Conservation (phyloP, 306 rosid genomes). For the Psophocarpus tetragonolobus region DNA sequence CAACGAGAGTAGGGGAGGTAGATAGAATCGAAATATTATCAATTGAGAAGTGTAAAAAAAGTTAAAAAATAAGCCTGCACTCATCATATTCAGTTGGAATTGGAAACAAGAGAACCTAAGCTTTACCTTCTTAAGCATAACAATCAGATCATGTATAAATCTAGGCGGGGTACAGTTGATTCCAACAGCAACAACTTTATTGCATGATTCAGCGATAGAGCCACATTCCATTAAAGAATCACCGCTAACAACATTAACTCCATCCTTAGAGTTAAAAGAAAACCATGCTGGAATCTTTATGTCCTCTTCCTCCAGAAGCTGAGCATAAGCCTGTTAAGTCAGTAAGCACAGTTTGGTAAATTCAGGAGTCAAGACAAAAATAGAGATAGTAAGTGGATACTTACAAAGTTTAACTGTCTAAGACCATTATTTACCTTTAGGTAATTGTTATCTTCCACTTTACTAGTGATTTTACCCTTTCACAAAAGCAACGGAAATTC, state of each 20-base stretch:
- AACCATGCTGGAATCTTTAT: constrained; percentile 59
- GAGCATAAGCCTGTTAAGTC: constrained; percentile 52
- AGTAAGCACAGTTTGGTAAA: constrained; percentile 2
- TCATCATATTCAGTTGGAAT: constrained; percentile 2
- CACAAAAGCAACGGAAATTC: constrained; percentile 1
- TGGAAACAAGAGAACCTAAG: not conserved
- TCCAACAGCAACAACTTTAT: constrained; percentile 56
- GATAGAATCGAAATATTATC: constrained; percentile 17
- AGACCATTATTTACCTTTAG: constrained; percentile 20
- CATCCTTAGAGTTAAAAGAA: constrained; percentile 64
- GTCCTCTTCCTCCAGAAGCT: constrained; percentile 54
- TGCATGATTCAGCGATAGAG: constrained; percentile 54
- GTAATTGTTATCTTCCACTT: not conserved
- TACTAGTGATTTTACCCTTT: not conserved
- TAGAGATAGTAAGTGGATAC: not conserved
- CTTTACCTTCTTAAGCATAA: constrained; percentile 55
- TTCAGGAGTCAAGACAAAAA: constrained; percentile 25
- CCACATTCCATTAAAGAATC: constrained; percentile 53
- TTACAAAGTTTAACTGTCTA: not conserved
- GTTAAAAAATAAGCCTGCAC: not conserved
- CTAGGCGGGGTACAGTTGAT: constrained; percentile 69
- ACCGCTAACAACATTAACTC: constrained; percentile 57
- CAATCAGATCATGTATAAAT: constrained; percentile 52
- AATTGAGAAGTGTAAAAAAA: not conserved
- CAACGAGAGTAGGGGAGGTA: not conserved